phyloP scores from a whole-genome alignment of 225 moss, liverwort and hornwort species.

The Pleurozium schreberi region DNA sequence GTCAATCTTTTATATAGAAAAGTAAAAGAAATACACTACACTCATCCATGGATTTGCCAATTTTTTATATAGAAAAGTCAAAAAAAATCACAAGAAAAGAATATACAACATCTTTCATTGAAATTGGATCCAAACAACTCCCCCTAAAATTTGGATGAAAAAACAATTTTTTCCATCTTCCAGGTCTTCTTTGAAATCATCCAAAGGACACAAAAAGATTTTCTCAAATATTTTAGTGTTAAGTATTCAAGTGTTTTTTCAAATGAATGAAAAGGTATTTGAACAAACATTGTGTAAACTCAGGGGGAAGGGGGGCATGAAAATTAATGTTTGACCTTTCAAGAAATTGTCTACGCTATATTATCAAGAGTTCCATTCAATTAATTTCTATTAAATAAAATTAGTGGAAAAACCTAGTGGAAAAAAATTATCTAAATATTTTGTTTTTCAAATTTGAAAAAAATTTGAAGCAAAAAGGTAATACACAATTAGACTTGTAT shows the following conservation, averaged over 20 bases:
- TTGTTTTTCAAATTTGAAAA: background rate
- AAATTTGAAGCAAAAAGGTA: background rate
- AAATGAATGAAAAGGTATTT: too few species aligned
- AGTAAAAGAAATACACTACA: too few species aligned
- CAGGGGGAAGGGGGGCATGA: rapidly evolving
- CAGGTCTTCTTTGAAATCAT: background rate
- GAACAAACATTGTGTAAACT: too few species aligned
- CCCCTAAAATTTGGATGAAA: background rate
- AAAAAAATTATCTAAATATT: too few species aligned
- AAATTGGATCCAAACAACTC: too few species aligned
- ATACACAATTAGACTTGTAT: too few species aligned
- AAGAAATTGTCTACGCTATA: rapidly evolving
- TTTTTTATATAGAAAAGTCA: too few species aligned
- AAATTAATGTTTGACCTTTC: background rate
- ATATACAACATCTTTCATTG: background rate
- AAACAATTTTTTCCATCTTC: background rate
- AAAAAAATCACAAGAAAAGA: too few species aligned
- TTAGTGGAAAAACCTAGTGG: background rate
- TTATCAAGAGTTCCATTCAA: background rate
- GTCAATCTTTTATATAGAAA: too few species aligned
- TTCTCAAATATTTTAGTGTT: background rate
- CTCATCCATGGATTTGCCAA: too few species aligned
- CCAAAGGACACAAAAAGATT: background rate
- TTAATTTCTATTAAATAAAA: background rate
- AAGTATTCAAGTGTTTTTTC: too few species aligned